A percentile compares a stretch with the other conserved stretches of the same genome.
These are phyloP conservation scores for Pyrenophora tritici-repentis DNA, from an alignment of 2,329 filamentous ascomycete species.

Conservation along the genomic window DNA sequence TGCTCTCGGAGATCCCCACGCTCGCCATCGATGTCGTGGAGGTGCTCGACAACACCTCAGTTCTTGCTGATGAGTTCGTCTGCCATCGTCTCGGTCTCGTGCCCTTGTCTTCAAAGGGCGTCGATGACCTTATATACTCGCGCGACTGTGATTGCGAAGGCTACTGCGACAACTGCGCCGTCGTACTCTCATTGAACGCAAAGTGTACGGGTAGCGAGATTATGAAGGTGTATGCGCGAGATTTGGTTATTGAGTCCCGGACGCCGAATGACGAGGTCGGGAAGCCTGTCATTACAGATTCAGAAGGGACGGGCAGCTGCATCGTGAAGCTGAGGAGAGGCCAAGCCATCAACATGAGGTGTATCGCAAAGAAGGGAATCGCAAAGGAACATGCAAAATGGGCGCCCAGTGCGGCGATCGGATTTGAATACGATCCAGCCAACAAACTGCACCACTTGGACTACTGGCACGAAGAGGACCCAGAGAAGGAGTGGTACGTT, in stretches of 20 bases:
- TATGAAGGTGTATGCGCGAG: conserved; percentile 92
- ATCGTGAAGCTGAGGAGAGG: conserved; percentile 89
- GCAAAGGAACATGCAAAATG: conserved; percentile 99
- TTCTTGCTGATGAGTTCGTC: conserved; percentile 94
- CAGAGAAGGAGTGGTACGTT: conserved; percentile 80
- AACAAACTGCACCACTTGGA: conserved; percentile 93
- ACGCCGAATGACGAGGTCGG: conserved; percentile 77
- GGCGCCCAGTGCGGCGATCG: conserved; percentile 88
- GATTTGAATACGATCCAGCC: conserved; percentile 97
- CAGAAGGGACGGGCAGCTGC: conserved; percentile 78
- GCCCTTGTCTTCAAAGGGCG: conserved; percentile 81
- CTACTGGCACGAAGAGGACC: conserved; percentile 92
- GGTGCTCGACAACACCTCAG: conserved; percentile 90
- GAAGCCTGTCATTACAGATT: conserved; percentile 80
- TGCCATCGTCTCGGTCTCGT: conserved; percentile 89
- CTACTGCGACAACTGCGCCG: conserved; percentile 89
- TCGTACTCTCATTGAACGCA: conserved; percentile 82
- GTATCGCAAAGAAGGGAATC: conserved; percentile 97
- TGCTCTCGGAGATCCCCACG: conserved; percentile 92
- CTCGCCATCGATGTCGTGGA: conserved; percentile 95
- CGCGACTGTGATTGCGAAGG: conserved; percentile 97
- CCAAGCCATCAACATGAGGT: conserved; percentile 87
- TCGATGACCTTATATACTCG: conserved; percentile 81
- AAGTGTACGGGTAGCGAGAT: conserved; percentile 84
- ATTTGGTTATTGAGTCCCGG: conserved; percentile 74